Conservation (phyloP, 2,329 filamentous ascomycete genomes). For the Cercospora sp. region DNA sequence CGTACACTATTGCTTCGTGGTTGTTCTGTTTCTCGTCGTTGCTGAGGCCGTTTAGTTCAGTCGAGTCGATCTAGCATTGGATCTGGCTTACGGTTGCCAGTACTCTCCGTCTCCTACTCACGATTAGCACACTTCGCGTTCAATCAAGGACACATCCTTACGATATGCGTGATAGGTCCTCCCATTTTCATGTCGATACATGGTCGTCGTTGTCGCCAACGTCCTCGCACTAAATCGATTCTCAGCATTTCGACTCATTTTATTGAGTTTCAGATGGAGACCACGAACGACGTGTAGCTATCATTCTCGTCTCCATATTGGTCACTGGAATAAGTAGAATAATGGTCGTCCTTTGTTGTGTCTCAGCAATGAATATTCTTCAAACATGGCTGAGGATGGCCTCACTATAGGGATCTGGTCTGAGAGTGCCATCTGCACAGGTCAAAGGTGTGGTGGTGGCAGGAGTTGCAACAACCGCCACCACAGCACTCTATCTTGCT, state of each 20-base stretch:
- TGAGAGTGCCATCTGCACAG: slow-evolving; percentile 15
- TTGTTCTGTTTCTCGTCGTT: slow-evolving; percentile 40
- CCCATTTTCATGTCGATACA: slow-evolving; percentile 43
- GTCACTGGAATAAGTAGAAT: slow-evolving; percentile 23
- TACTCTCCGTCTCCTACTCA: slow-evolving; percentile 35
- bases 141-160: slow-evolving; percentile 21
- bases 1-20: slow-evolving; percentile 35
- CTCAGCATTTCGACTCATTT: slow-evolving; percentile 19
- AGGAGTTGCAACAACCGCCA: not conserved
- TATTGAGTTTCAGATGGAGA: not conserved
- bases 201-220: slow-evolving; percentile 43
- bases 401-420: slow-evolving; percentile 28
- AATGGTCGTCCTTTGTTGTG: slow-evolving; percentile 26
- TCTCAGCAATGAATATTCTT: slow-evolving; percentile 17
- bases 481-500: not conserved
- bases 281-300: slow-evolving; percentile 28
- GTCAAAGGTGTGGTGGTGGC: not conserved
- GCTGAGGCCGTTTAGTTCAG: not conserved
- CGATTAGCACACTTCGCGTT: slow-evolving; percentile 3
- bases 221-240: slow-evolving; percentile 37
- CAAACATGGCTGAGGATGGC: slow-evolving; percentile 25
- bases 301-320: slow-evolving; percentile 16
- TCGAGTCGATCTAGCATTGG: not conserved
- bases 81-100: slow-evolving; percentile 36
- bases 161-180: slow-evolving; percentile 41